phyloP scores from a whole-genome alignment of 176 grass and related monocot genomes.

The Rhynchospora tenuis region DNA sequence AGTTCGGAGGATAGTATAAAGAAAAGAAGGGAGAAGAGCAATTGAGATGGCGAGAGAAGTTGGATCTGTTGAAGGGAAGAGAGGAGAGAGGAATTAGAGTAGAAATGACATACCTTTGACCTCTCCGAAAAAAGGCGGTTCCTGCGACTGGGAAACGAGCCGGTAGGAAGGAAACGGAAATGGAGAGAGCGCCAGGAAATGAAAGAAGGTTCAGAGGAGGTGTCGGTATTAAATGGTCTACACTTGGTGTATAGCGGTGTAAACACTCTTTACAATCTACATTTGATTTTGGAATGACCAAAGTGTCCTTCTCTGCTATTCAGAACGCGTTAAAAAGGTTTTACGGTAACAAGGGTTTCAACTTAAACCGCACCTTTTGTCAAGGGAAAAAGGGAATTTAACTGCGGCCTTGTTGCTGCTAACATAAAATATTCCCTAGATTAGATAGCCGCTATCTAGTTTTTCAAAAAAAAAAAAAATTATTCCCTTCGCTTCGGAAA shows the following conservation, averaged over 20 bases:
- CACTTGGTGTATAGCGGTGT: background rate
- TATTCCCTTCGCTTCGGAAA: no score
- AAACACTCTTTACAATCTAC: no score
- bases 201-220: background rate
- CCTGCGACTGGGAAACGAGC: background rate
- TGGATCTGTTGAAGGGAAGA: background rate
- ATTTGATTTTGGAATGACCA: no score
- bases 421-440: no score
- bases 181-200: background rate
- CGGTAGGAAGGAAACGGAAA: background rate
- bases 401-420: no score
- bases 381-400: no score
- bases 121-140: background rate
- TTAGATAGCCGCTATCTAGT: no score
- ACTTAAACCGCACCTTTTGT: no score
- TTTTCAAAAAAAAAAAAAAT: no score
- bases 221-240: constrained; percentile 1
- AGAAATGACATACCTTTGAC: background rate
- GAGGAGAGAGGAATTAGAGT: background rate
- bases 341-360: no score
- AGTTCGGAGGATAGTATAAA: background rate
- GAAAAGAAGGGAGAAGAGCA: background rate
- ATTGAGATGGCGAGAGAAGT: background rate
- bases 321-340: no score
- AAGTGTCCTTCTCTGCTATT: no score